phyloP scores from a whole-genome alignment of 2,329 filamentous ascomycete species.

The Sclerotiophoma versabilis region DNA sequence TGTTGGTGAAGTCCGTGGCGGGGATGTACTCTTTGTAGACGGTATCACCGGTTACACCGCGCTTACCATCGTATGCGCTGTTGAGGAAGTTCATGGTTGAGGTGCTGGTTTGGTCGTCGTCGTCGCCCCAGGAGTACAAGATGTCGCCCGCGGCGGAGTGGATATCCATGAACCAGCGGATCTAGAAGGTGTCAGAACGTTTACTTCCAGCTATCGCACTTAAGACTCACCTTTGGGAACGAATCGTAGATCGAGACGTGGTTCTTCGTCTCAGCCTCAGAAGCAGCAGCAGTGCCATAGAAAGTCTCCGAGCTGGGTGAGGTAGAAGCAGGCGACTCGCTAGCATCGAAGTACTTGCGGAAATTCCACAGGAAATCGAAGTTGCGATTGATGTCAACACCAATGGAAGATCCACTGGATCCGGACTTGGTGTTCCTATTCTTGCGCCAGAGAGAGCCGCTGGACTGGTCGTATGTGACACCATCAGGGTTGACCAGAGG shows the following conservation, averaged over 20 bases:
- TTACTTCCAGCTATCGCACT: too few relatives aligned
- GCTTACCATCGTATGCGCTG: conserved; percentile 58
- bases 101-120: conserved; percentile 58
- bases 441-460: conserved; percentile 46
- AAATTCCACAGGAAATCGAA: conserved; percentile 66
- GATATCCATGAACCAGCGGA: conserved; percentile 66
- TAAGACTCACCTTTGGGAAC: conserved; percentile 47
- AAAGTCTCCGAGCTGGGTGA: conserved; percentile 57
- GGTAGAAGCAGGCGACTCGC: conserved; percentile 51
- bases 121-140: conserved; percentile 65
- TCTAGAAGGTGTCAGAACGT: conserved; percentile 3
- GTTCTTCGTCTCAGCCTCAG: conserved; percentile 64
- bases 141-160: conserved; percentile 63
- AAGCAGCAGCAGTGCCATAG: conserved; percentile 60
- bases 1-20: conserved; percentile 43
- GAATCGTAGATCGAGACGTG: conserved; percentile 61
- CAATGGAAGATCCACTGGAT: conserved; percentile 32
- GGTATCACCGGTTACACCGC: conserved; percentile 59
- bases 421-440: conserved; percentile 52
- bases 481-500: conserved; percentile 48
- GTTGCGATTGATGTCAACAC: conserved; percentile 49
- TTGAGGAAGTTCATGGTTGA: conserved; percentile 62
- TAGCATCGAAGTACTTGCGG: conserved; percentile 53
- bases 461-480: conserved; percentile 45
- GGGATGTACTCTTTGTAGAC: conserved; percentile 59